Evolutionary conservation across 1,284 basidiomycete genomes (phyloP).

Genomic region (Thelephora terrestris): DNA sequence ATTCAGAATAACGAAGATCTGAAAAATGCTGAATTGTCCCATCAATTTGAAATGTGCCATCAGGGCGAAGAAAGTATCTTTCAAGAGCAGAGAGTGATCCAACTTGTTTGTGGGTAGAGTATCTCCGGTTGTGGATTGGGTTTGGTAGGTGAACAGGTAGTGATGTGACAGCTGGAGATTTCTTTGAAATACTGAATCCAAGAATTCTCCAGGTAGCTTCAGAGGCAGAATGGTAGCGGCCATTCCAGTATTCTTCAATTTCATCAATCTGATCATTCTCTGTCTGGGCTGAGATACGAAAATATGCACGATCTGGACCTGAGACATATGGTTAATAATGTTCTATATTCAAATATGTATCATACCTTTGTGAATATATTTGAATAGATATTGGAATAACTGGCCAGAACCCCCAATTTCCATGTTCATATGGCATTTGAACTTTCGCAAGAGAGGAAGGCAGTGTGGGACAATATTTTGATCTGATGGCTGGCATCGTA

Average conservation of each 20-base stretch:
- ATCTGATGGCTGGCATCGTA: constrained; percentile 15
- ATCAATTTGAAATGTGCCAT: constrained; percentile 8
- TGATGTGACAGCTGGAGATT: constrained; percentile 22
- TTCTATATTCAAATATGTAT: constrained; percentile 23
- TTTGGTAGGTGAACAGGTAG: constrained; percentile 23
- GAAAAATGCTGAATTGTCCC: constrained; percentile 9
- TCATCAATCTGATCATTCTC: constrained; percentile 17
- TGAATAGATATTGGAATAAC: too few relatives aligned
- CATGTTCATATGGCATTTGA: too few relatives aligned
- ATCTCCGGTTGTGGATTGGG: constrained; percentile 11
- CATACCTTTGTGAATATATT: too few relatives aligned
- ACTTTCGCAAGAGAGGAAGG: constrained; percentile 17
- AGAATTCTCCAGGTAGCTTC: constrained; percentile 28
- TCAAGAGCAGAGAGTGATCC: constrained; percentile 15
- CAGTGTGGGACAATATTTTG: constrained; percentile 24
- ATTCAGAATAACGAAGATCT: constrained; percentile 16
- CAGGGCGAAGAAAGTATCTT: constrained; percentile 21
- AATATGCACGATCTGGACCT: constrained; percentile 12
- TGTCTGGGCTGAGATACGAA: constrained; percentile 1
- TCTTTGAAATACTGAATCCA: constrained; percentile 22
- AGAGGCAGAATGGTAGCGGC: constrained; percentile 22
- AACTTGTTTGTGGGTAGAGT: constrained; percentile 7
- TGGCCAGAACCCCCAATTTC: too few relatives aligned
- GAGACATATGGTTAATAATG: constrained; percentile 26
- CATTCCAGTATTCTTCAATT: constrained; percentile 24